Percentiles rank a stretch among this genome's conserved stretches.
Conservation (phyloP, 352 stramenopile species). For the Hyaloperonospora arabidopsidis region DNA sequence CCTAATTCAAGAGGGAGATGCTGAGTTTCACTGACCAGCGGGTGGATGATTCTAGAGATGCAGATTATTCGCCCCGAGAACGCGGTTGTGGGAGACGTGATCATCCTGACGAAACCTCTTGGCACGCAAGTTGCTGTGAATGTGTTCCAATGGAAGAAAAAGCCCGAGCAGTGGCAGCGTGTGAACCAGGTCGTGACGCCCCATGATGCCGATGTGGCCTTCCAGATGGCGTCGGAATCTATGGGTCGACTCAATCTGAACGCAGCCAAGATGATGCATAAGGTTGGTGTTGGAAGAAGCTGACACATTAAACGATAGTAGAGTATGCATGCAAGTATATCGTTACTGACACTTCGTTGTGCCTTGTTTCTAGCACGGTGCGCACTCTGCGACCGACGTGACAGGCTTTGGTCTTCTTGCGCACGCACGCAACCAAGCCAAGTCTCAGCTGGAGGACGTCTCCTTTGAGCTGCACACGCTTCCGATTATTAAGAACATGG, state of each 20-base stretch:
- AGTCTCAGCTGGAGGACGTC: constrained; percentile 85
- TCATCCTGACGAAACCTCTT: constrained; percentile 92
- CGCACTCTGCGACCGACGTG: constrained; percentile 91
- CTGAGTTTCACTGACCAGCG: neutral
- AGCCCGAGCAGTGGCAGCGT: constrained; percentile 66
- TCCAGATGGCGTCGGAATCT: constrained; percentile 87
- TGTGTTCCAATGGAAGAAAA: constrained; percentile 88
- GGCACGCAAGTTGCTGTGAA: constrained; percentile 93
- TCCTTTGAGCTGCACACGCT: constrained; percentile 90
- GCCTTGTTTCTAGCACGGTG: constrained; percentile 53
- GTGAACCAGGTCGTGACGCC: constrained; percentile 60
- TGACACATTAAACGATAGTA: no score
- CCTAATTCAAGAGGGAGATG: neutral
- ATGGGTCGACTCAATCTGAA: constrained; percentile 92
- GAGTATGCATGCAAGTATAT: no score
- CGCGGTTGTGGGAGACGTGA: constrained; percentile 80
- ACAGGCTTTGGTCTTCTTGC: constrained; percentile 93
- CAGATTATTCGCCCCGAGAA: constrained; percentile 88
- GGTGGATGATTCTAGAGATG: constrained; percentile 30
- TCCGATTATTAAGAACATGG: constrained; percentile 88
- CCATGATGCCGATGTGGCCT: constrained; percentile 79
- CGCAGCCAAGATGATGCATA: constrained; percentile 87
- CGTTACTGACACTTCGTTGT: constrained; percentile 1
- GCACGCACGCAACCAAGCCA: constrained; percentile 89
- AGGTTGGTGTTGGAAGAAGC: constrained; percentile 22